Percentiles rank a stretch among this genome's conserved stretches.
Conservation (phyloP, 129 eudicot genomes). For the Lonicera japonica region DNA sequence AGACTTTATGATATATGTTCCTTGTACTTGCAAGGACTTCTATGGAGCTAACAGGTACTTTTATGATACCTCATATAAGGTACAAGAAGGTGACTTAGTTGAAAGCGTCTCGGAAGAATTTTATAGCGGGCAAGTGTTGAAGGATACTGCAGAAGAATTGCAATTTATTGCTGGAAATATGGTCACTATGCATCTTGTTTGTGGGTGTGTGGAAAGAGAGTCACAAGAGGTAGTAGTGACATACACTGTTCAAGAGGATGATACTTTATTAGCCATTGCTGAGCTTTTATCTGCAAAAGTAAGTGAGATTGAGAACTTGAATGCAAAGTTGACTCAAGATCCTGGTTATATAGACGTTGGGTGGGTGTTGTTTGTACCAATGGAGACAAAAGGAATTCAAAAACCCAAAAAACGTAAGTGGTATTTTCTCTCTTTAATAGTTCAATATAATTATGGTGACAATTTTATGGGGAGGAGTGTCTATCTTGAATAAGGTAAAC, state of each 20-base stretch:
- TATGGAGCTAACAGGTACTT: conserved; percentile 12
- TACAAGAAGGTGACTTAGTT: conserved; percentile 23
- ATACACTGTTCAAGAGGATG: conserved; percentile 24
- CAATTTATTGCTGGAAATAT: neutral
- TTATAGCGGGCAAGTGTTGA: conserved; percentile 35
- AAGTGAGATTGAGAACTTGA: conserved; percentile 28
- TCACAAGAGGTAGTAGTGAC: conserved; percentile 21
- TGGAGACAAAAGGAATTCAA: conserved; percentile 23
- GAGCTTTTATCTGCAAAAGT: conserved; percentile 27
- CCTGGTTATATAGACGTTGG: conserved; percentile 32
- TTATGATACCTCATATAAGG: conserved; percentile 22
- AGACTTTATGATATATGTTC: conserved; percentile 27
- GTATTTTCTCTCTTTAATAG: neutral
- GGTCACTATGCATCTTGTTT: conserved; percentile 18
- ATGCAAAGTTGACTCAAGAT: conserved; percentile 28
- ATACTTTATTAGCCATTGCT: conserved; percentile 27
- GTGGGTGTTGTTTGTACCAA: conserved; percentile 44
- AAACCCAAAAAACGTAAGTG: conserved; percentile 24
- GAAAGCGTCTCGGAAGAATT: conserved; percentile 18
- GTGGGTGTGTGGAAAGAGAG: conserved; percentile 28
- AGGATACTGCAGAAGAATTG: conserved; percentile 20
- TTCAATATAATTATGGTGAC: neutral
- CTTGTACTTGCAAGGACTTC: conserved; percentile 27
- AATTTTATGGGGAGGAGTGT: neutral
- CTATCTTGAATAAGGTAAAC: neutral